phyloP scores from a whole-genome alignment of 2,329 filamentous ascomycete genomes.

The Aspergillus sp. region DNA sequence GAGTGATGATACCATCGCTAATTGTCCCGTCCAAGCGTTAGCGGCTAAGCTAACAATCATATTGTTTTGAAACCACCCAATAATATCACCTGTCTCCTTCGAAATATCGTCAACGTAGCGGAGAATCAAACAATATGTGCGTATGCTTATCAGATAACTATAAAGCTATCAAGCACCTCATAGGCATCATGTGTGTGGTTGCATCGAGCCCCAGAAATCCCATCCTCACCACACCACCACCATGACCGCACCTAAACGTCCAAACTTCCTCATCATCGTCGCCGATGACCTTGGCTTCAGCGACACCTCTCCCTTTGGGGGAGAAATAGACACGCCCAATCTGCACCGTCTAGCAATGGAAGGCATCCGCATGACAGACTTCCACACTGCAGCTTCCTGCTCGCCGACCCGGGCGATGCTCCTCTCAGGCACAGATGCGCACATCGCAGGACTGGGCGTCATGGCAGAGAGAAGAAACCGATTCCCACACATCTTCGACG shows the following conservation, averaged over 20 bases:
- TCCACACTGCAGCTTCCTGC: conserved; percentile 61
- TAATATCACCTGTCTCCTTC: no score
- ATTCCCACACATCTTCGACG: conserved; percentile 21
- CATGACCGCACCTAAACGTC: conserved; percentile 14
- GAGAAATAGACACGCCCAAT: conserved; percentile 58
- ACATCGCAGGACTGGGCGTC: conserved; percentile 35
- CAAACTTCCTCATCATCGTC: conserved; percentile 32
- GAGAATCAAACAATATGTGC: not conserved
- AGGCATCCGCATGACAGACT: conserved; percentile 59
- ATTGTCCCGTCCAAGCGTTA: not conserved
- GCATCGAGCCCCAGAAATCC: not conserved
- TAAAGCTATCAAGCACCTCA: not conserved
- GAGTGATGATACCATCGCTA: not conserved
- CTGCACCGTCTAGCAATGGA: conserved; percentile 48
- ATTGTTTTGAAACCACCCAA: not conserved
- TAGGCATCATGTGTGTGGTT: not conserved
- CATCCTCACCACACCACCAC: not conserved
- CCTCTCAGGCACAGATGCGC: conserved; percentile 36
- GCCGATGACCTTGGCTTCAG: conserved; percentile 54
- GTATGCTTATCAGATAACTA: not conserved
- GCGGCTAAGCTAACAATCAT: not conserved
- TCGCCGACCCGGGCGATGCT: conserved; percentile 46
- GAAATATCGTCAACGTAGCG: not conserved
- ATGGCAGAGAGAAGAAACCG: conserved; percentile 30
- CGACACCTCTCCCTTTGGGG: conserved; percentile 56